phyloP scores from a whole-genome alignment of 2,329 filamentous ascomycete species.

The Iodosphaeria phyllophila region DNA sequence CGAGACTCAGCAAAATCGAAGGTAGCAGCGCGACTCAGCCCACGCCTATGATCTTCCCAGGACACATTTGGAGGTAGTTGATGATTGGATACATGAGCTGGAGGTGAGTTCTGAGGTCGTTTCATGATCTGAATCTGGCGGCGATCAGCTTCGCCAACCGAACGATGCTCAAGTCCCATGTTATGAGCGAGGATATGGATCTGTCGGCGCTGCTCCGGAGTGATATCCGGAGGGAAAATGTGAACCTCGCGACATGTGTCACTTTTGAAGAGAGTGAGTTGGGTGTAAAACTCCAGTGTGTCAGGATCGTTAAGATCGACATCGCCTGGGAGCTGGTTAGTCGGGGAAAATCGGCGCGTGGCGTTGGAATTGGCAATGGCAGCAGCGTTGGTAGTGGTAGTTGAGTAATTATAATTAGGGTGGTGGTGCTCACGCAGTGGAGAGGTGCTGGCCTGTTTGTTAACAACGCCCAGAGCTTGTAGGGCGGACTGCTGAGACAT shows the following conservation, averaged over 20 bases:
- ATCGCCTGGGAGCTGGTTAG: too few relatives aligned
- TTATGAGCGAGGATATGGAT: conserved; percentile 92
- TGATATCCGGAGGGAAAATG: conserved; percentile 64
- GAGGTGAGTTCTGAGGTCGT: conserved; percentile 32
- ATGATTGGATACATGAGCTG: conserved; percentile 37
- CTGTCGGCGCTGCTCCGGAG: conserved; percentile 69
- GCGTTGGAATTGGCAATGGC: too few relatives aligned
- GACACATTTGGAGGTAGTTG: conserved; percentile 41
- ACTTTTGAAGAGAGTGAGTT: conserved; percentile 76
- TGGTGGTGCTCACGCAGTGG: conserved; percentile 23
- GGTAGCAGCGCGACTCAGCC: conserved; percentile 83
- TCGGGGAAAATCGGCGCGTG: too few relatives aligned
- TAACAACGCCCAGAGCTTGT: conserved; percentile 54
- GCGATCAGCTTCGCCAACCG: conserved; percentile 71
- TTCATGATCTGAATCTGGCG: conserved; percentile 85
- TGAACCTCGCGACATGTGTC: conserved; percentile 60
- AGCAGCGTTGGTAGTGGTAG: too few relatives aligned
- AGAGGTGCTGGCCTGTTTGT: conserved; percentile 34
- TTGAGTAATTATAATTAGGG: conserved; percentile 2
- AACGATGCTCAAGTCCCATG: conserved; percentile 80
- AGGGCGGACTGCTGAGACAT: conserved; percentile 74
- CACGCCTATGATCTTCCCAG: conserved; percentile 62
- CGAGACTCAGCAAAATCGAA: conserved; percentile 78
- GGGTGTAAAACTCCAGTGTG: conserved; percentile 75
- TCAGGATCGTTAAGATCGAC: conserved; percentile 84